phyloP scores from a whole-genome alignment of 2,329 filamentous ascomycete species.

The Coleophoma crateriformis region DNA sequence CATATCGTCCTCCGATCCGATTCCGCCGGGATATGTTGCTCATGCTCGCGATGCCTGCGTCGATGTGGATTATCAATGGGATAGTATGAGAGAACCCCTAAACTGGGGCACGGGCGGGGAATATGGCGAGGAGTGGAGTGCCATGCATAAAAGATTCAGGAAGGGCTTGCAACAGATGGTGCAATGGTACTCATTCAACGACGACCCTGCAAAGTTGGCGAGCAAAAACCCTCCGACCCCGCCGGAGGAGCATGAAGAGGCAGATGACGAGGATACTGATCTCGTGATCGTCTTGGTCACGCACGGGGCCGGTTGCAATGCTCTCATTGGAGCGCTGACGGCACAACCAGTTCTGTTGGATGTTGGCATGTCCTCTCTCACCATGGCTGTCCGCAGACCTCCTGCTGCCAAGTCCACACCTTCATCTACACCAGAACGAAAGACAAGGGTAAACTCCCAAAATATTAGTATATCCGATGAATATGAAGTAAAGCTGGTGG shows the following conservation, averaged over 20 bases:
- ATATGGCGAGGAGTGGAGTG: constrained; percentile 90
- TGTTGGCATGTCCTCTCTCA: constrained; percentile 83
- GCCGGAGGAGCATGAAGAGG: constrained; percentile 33
- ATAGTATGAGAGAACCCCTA: constrained; percentile 74
- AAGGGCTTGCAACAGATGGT: constrained; percentile 73
- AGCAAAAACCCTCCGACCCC: constrained; percentile 36
- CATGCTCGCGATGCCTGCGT: constrained; percentile 86
- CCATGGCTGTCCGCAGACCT: constrained; percentile 68
- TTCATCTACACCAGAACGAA: constrained; percentile 13
- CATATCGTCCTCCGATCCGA: constrained; percentile 71
- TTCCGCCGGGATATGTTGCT: constrained; percentile 81
- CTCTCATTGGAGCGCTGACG: constrained; percentile 84
- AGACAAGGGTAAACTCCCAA: constrained; percentile 30
- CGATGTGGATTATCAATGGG: constrained; percentile 91
- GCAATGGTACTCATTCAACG: constrained; percentile 69
- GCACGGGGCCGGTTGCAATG: constrained; percentile 94
- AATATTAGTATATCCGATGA: constrained; percentile 47
- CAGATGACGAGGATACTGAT: constrained; percentile 60
- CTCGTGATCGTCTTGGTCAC: constrained; percentile 84
- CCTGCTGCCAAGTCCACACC: constrained; percentile 12
- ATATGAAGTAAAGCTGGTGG: constrained; percentile 71
- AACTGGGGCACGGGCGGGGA: constrained; percentile 85
- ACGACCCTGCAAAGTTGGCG: constrained; percentile 45
- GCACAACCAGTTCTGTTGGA: constrained; percentile 89
- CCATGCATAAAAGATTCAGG: constrained; percentile 89